Base-by-base conservation (phyloP, 1,284 basidiomycete genomes). In the Ustilago esculenta region DNA sequence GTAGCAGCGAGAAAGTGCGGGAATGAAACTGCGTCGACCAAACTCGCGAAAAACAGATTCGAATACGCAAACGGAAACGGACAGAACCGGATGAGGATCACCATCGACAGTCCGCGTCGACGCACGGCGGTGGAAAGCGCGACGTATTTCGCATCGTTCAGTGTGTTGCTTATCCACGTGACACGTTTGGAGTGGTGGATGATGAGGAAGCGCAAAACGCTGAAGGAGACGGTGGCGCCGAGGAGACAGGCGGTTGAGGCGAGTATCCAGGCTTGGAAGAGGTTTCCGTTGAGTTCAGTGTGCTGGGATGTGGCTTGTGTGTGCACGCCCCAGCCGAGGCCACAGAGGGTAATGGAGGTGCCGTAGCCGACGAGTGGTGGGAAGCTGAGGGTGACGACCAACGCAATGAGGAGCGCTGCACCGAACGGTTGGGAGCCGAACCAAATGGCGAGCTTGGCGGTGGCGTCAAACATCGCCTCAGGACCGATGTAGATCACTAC, bases 311-410 rank as follows among this genome's bases (percentile, higher is more conserved):
- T 64, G 11, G 39, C 52, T 12, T 37, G 48, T 2, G 51, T 55
- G 24, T 40, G 60, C 29, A 65, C 58, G 27, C 65, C 78, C 68
- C 73, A 80, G 10, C 75, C 69, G 15, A 78, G 51, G 2, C 79
- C 78, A 33, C 63, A 73, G 2, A 81, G 49, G 2, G 78, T 80
- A 25, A 80, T 64, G 8, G 51, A 39, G 0, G 75, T 76, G 5
- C 73, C 73, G 44, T 80, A 81, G 9, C 79, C 79, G 33, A 72
- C 45, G 23, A 75, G 51, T 2, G 79, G 79, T 4, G 79, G 79
- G 27, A 81, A 71, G 14, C 64, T 51, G n/a, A 77, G 50, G 18
- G 66, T 34, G n/a, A 72, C 42, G 20, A 70, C 53, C 15, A 53
- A 29, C 0, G 59, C 24, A 21, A 75, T 51, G 17, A 76, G 39